Conservation (phyloP, 2,329 filamentous ascomycete genomes). For the Talaromyces sp. region DNA sequence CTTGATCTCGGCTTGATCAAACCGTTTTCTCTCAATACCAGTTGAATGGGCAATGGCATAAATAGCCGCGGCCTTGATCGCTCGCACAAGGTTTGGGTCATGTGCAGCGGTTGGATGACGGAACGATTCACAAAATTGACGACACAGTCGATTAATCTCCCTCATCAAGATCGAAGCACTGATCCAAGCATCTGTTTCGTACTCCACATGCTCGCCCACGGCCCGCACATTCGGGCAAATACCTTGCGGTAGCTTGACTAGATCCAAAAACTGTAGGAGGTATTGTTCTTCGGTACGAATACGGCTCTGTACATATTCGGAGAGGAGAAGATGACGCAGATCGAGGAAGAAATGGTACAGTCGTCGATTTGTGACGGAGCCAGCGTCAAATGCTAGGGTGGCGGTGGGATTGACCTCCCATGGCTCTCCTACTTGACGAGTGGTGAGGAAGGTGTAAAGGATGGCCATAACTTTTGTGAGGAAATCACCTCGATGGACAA, state of each 20-base stretch:
- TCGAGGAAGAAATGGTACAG: conserved; percentile 99
- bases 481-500: conserved; percentile 93
- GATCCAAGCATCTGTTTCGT: conserved; percentile 98
- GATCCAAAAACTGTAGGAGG: conserved; percentile 87
- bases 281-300: conserved; percentile 82
- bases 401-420: conserved; percentile 82
- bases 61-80: conserved; percentile 65
- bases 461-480: conserved; percentile 93
- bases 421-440: conserved; percentile 89
- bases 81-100: conserved; percentile 65
- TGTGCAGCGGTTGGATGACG: conserved; percentile 64
- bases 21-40: conserved; percentile 81
- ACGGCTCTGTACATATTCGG: conserved; percentile 80
- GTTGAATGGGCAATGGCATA: conserved; percentile 84
- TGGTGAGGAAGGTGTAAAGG: conserved; percentile 94
- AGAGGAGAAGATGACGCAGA: conserved; percentile 83
- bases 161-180: conserved; percentile 90
- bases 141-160: conserved; percentile 89
- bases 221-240: conserved; percentile 93
- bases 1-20: conserved; percentile 83
- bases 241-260: conserved; percentile 93
- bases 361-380: conserved; percentile 87
- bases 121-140: conserved; percentile 86
- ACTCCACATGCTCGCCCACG: conserved; percentile 93
- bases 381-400: conserved; percentile 86